Evolutionary conservation across 768 basidiomycete species (phyloP), one percentile per base, ranked within the genome.

Genomic region (Naganishia onofrii): DNA sequence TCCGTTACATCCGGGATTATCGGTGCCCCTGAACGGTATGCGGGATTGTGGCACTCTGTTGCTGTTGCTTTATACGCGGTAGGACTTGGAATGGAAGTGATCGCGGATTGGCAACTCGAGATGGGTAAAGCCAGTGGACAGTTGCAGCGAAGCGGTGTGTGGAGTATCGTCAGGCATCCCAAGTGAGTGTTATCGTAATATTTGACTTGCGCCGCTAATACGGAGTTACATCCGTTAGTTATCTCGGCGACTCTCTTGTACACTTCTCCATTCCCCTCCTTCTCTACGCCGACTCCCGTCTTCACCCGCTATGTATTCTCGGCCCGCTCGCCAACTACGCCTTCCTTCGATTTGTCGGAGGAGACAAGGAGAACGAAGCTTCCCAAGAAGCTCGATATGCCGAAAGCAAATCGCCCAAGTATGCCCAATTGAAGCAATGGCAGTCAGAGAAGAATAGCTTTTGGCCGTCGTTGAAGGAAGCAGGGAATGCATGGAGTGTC

Each of bases 131-230:
- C 66, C 63, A 36, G 55, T 32, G 36, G 23, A 6, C 71, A 28
- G 28, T 67, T 55, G 56, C 56, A 42, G 34, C 54, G 55, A 21
- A 44, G 66, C 7, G 76, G 75, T 26, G 76, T 77, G 1, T 77
- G 76, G 76, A 71, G 69, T 58, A 75, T 76, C 55, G 76, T 77
- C 42, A 69, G 76, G 42, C 75, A 77, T 69, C 76, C 75, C 26
- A 76, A 76, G 74, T 76, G 63, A 70, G 75, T 71, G 9, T 6
- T n/a, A 3, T 28, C 64, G 23, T 19, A 17, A 34, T 26, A 9
- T 13, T 15, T 17, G 48, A n/a, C n/a, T n/a, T n/a, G n/a, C n/a
- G n/a, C n/a, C n/a, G n/a, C n/a, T n/a, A n/a, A n/a, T n/a, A n/a
- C n/a, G n/a, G n/a, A n/a, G n/a, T n/a, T 42, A 15, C 42, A 15